phyloP scores from a whole-genome alignment of 257 asterid genomes.

The Hygrophila difformis region DNA sequence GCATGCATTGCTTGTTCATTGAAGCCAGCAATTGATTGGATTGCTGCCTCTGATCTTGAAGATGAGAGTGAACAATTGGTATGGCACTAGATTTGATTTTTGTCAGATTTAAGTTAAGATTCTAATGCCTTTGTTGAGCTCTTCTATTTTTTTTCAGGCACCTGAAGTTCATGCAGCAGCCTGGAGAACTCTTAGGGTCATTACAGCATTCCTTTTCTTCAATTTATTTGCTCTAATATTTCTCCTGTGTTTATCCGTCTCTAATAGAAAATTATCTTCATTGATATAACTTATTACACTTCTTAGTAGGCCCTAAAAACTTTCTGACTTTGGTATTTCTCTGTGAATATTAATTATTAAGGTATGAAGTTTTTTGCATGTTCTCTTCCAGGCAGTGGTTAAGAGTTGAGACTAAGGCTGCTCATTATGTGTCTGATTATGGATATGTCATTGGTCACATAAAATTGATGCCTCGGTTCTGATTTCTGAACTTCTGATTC shows the following conservation, averaged over 20 bases:
- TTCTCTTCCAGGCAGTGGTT: too few relatives aligned
- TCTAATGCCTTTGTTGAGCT: background rate
- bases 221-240: background rate
- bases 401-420: too few relatives aligned
- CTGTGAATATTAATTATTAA: too few relatives aligned
- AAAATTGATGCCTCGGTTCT: too few relatives aligned
- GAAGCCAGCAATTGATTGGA: slow-evolving; percentile 86
- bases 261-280: background rate
- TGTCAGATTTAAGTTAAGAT: background rate
- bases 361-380: too few relatives aligned
- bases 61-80: slow-evolving; percentile 69
- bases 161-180: slow-evolving; percentile 82
- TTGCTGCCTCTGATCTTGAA: slow-evolving; percentile 99
- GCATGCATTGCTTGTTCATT: slow-evolving; percentile 83
- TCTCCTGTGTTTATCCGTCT: background rate
- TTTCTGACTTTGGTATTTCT: too few relatives aligned
- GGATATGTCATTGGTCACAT: too few relatives aligned
- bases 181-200: slow-evolving; percentile 77
- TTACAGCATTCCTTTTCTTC: background rate
- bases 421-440: too few relatives aligned
- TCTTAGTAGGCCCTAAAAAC: background rate
- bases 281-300: background rate
- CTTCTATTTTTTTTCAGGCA: slow-evolving; percentile 32
- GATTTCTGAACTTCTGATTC: too few relatives aligned
- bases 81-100: background rate